Evolutionary conservation across 306 rosid species (phyloP).

Genomic region (Leucaena leucocephala): DNA sequence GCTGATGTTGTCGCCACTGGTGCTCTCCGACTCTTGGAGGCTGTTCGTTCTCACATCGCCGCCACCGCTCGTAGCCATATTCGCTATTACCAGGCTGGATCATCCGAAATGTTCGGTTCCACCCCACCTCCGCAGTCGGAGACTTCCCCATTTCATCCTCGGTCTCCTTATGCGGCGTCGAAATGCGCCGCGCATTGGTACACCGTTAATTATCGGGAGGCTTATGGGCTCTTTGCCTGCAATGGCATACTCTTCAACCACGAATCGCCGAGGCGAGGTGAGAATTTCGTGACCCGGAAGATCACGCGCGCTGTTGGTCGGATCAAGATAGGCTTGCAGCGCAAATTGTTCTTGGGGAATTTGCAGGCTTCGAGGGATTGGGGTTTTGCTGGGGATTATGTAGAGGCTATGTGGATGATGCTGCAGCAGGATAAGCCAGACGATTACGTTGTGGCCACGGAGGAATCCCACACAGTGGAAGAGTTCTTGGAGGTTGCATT

Average conservation of each 20-base stretch:
- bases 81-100: constrained; percentile 94
- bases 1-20: constrained; percentile 99
- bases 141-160: constrained; percentile 86
- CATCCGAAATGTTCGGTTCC: constrained; percentile 93
- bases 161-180: constrained; percentile 95
- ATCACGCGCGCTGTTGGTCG: constrained; percentile 91
- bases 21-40: constrained; percentile 87
- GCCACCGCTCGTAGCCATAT: constrained; percentile 69
- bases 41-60: constrained; percentile 86
- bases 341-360: constrained; percentile 81
- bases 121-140: constrained; percentile 94
- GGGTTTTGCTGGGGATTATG: constrained; percentile 98
- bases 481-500: constrained; percentile 87
- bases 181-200: constrained; percentile 99
- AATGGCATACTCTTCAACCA: constrained; percentile 94
- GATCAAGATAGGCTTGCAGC: constrained; percentile 92
- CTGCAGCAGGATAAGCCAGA: constrained; percentile 95
- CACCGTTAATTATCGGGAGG: constrained; percentile 96
- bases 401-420: constrained; percentile 99
- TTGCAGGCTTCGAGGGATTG: constrained; percentile 89
- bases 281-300: constrained; percentile 96
- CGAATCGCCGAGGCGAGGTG: constrained; percentile 87
- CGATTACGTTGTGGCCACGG: constrained; percentile 95
- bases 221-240: constrained; percentile 86
- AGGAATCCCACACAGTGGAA: constrained; percentile 92